phyloP scores from a whole-genome alignment of 768 basidiomycete genomes.

The Boletus huronensis region DNA sequence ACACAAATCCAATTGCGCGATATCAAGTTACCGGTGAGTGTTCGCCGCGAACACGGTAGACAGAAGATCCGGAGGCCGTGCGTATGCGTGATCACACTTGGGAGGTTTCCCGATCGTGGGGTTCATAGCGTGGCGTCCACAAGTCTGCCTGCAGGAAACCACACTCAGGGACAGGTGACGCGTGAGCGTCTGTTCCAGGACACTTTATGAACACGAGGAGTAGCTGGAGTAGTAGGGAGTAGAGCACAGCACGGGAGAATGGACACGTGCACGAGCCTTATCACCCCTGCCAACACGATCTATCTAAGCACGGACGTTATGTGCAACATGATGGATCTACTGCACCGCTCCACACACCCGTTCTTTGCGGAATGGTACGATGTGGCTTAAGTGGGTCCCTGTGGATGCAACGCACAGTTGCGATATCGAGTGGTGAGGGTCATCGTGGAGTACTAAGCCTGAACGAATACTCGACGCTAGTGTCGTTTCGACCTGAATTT shows the following conservation, averaged over 20 bases:
- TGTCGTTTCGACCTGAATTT: not conserved
- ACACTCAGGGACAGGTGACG: constrained; percentile 13
- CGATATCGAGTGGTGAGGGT: constrained; percentile 3
- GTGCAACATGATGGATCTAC: not conserved
- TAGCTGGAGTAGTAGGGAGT: constrained; percentile 1
- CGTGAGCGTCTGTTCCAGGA: constrained; percentile 1
- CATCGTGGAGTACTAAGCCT: too few relatives aligned
- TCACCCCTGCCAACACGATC: not conserved
- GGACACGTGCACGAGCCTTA: constrained; percentile 20
- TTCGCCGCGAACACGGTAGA: constrained; percentile 16
- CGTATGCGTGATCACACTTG: constrained; percentile 1
- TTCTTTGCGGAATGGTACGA: not conserved
- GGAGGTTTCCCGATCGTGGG: constrained; percentile 1
- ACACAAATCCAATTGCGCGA: constrained; percentile 8
- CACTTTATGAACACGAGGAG: constrained; percentile 17
- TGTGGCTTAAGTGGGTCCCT: not conserved
- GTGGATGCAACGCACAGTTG: not conserved
- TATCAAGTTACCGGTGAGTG: constrained; percentile 14
- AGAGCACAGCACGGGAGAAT: constrained; percentile 8
- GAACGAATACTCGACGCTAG: not conserved
- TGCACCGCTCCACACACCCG: not conserved
- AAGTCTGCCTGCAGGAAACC: constrained; percentile 29
- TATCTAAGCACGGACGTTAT: not conserved
- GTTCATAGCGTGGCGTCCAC: constrained; percentile 17
- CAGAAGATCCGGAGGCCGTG: constrained; percentile 25